These are phyloP conservation scores for Vitis riparia DNA, from an alignment of 164 flowering plant genomes.

Conservation along the genomic window DNA sequence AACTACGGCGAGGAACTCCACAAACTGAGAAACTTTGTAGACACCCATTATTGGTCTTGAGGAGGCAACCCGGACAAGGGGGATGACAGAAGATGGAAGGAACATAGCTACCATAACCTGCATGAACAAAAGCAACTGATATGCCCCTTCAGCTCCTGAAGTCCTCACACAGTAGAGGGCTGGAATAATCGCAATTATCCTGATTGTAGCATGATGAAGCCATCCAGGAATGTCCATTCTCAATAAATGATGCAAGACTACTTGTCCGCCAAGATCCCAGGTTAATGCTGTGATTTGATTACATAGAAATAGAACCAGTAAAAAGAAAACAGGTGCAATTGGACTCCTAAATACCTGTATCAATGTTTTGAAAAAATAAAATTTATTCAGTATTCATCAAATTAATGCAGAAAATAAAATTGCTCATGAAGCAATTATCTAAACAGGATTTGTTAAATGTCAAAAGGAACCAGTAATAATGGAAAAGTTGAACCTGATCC, in stretches of 20 bases:
- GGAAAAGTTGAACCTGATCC: constrained; percentile 64
- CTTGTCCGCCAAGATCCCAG: constrained; percentile 63
- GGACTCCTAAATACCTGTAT: constrained; percentile 73
- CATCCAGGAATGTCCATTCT: constrained; percentile 64
- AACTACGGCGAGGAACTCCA: constrained; percentile 62
- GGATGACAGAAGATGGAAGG: constrained; percentile 92
- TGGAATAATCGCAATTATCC: constrained; percentile 57
- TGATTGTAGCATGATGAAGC: constrained; percentile 72
- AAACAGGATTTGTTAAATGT: not conserved
- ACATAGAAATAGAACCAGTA: constrained; percentile 55
- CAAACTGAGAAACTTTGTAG: constrained; percentile 54
- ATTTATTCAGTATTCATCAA: constrained; percentile 7
- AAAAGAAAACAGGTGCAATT: constrained; percentile 46
- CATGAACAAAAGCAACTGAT: constrained; percentile 74
- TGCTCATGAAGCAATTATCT: not conserved
- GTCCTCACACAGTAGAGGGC: constrained; percentile 70
- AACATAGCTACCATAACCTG: constrained; percentile 82
- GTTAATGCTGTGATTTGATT: constrained; percentile 64
- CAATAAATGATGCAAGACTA: constrained; percentile 55
- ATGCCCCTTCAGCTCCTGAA: constrained; percentile 86
- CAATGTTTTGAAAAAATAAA: constrained; percentile 1
- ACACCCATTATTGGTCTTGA: constrained; percentile 78
- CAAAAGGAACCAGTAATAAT: not conserved
- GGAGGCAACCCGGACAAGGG: constrained; percentile 87
- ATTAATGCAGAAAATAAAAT: not conserved